phyloP scores from a whole-genome alignment of 2,329 filamentous ascomycete species.

The Cercospora zeina region DNA sequence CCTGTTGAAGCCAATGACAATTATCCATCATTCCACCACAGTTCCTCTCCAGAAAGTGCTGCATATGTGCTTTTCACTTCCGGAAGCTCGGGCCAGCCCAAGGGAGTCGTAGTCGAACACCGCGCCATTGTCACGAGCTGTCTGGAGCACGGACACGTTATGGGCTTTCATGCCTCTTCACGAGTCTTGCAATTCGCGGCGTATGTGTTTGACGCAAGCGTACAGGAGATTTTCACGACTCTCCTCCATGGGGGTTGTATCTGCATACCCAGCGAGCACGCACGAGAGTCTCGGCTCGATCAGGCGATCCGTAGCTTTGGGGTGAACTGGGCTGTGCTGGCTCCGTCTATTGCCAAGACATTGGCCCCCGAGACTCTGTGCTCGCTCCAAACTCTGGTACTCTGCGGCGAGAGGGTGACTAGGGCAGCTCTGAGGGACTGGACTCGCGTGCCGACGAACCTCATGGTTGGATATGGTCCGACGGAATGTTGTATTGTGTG shows the following conservation, averaged over 20 bases:
- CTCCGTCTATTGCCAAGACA: neutral
- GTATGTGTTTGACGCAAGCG: constrained; percentile 28
- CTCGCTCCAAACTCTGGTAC: neutral
- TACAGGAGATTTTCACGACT: constrained; percentile 43
- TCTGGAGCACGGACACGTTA: neutral
- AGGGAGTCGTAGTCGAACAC: neutral
- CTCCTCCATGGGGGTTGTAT: constrained; percentile 11
- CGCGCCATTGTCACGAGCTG: neutral
- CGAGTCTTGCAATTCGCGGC: neutral
- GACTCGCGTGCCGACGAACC: neutral
- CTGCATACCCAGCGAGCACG: neutral
- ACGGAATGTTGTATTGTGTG: neutral
- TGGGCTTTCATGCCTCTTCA: neutral
- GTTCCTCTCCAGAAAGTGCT: too few species aligned
- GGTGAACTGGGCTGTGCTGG: neutral
- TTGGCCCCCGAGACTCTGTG: neutral
- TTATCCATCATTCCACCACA: too few species aligned
- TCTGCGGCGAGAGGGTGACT: neutral
- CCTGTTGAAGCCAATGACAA: too few species aligned
- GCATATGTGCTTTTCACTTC: neutral
- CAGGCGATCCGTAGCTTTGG: neutral
- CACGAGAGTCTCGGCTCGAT: neutral
- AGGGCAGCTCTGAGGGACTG: neutral
- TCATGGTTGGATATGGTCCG: neutral
- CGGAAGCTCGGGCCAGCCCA: neutral